Evolutionary conservation across 2,329 filamentous ascomycete species (phyloP), one percentile per base, ranked within the genome.

Genomic region (Zarea fungicola): DNA sequence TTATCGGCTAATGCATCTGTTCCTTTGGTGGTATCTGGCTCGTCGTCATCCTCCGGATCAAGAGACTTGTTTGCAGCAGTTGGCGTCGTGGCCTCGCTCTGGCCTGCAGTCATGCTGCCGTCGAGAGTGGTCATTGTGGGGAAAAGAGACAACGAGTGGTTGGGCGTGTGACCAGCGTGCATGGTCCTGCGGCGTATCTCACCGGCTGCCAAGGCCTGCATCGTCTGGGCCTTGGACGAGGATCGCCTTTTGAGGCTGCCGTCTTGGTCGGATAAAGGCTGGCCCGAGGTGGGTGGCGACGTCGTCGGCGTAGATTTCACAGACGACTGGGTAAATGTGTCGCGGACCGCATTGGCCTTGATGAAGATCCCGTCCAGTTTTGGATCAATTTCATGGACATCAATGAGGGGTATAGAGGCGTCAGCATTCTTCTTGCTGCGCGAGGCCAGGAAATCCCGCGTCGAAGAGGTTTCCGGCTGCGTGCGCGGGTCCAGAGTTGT

Each of bases 101-200:
- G 58, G 9, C 54, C 60, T 9, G 55, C 48, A 9, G 60, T 52
- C 11, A 62, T 60, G 46, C 55, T 58, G 22, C 58, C 52, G 10
- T 63, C 67, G 2, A 73, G 73, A 11, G 69, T 69, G 8, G 66
- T 64, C 39, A 70, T 64, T 9, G 73, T 75, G 6, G 70, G 68
- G 14, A 80, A 62, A 2, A 74, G 62, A 5, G 79, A 80, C 10
- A 81, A 65, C 1, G 78, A 80, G 58, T 82, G 79, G 43, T 73
- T 82, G 6, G 80, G 80, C 2, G 80, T 83, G 61, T 83, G 80
- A 1, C 80, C 80, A 18, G 80, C 80, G 60, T 83, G 75, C 73
- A 84, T 78, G 1, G 73, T 81, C 34, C 82, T 71, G 37, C 80
- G 71, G 42, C 66, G 68, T 36, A 69, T 67, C 56, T 76, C 78